phyloP scores from a whole-genome alignment of 2,329 filamentous ascomycete genomes.

The Exserohilum rostratum region DNA sequence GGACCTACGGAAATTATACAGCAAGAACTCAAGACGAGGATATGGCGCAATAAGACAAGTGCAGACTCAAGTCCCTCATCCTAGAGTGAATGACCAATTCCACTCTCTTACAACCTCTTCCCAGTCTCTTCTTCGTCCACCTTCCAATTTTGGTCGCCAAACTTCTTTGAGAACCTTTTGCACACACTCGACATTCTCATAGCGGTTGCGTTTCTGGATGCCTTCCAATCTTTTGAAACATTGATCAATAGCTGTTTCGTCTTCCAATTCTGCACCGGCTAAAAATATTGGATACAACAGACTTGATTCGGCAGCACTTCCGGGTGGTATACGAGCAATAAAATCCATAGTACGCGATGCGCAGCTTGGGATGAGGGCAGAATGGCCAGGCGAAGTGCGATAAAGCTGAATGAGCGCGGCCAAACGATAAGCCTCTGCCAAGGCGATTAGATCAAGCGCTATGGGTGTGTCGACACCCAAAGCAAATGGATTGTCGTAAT shows the following conservation, averaged over 20 bases:
- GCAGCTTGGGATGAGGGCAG: conserved; percentile 31
- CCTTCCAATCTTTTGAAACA: conserved; percentile 38
- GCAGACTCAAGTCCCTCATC: conserved; percentile 14
- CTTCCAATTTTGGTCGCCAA: conserved; percentile 40
- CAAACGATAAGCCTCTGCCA: conserved; percentile 44
- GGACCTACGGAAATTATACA: too few species aligned
- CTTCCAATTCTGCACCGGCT: conserved; percentile 42
- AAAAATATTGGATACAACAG: conserved; percentile 46
- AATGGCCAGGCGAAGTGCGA: conserved; percentile 36
- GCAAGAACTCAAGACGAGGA: too few species aligned
- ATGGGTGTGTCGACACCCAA: conserved; percentile 38
- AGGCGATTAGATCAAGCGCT: conserved; percentile 43
- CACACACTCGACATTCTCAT: conserved; percentile 44
- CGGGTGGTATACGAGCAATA: conserved; percentile 42
- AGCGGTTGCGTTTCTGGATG: conserved; percentile 43
- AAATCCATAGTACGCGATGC: conserved; percentile 45
- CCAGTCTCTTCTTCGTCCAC: conserved; percentile 39
- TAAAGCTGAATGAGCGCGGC: conserved; percentile 46
- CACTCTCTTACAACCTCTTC: conserved; percentile 45
- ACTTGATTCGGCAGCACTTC: conserved; percentile 44
- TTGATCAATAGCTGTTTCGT: conserved; percentile 35
- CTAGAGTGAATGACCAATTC: conserved; percentile 45
- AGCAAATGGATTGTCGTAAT: conserved; percentile 41
- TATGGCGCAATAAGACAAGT: background rate
- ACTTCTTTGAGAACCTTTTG: conserved; percentile 46